A percentile compares a stretch with the other conserved stretches of the same genome.
These are phyloP conservation scores for Schizochytrium sp. DNA, from an alignment of 108 stramenopile genomes.

Conservation along the genomic window DNA sequence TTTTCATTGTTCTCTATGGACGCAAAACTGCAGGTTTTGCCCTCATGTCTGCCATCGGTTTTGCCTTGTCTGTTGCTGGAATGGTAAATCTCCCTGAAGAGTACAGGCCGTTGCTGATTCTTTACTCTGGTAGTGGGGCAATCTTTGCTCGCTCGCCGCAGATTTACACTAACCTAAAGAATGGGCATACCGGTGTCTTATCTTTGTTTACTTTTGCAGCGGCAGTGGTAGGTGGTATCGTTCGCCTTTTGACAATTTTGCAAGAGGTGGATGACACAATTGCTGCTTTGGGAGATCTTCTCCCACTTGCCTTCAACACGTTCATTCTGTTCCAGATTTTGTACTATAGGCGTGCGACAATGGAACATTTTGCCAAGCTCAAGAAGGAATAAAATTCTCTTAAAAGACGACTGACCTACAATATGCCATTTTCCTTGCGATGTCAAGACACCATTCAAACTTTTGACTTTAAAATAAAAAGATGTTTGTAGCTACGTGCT, in stretches of 20 bases:
- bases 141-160: not conserved
- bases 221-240: slow-evolving; percentile 16
- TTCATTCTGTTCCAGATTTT: slow-evolving; percentile 22
- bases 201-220: slow-evolving; percentile 1
- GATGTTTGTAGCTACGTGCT: no score
- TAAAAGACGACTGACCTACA: no score
- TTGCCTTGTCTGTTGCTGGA: not conserved
- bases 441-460: no score
- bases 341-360: not conserved
- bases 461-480: not conserved
- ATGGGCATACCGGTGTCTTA: slow-evolving; percentile 42
- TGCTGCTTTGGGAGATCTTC: not conserved
- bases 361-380: slow-evolving; percentile 43
- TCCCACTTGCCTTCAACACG: slow-evolving; percentile 17
- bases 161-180: slow-evolving; percentile 3
- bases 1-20: not conserved
- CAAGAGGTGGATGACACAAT: slow-evolving; percentile 5
- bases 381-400: not conserved
- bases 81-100: slow-evolving; percentile 28
- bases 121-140: not conserved
- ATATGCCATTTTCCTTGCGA: no score
- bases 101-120: not conserved
- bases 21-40: not conserved
- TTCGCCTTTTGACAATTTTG: slow-evolving; percentile 11
- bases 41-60: not conserved